These are phyloP conservation scores for Lachancea quebecensis DNA, from an alignment of 805 yeast genomes.

Conservation along the genomic window DNA sequence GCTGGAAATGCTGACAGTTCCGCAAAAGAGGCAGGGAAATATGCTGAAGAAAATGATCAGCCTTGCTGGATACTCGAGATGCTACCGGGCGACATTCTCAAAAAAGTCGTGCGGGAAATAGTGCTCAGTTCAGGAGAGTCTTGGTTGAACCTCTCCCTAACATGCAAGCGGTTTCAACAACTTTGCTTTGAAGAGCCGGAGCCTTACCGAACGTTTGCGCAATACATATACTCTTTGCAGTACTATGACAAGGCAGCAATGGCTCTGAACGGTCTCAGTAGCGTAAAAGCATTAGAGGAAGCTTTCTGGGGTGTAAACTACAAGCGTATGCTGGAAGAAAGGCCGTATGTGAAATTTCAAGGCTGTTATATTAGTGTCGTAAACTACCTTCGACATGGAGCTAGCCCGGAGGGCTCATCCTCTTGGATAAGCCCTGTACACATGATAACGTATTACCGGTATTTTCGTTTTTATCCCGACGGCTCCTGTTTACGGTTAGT, in stretches of 20 bases:
- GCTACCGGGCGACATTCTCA: constrained; percentile 54
- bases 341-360: constrained; percentile 73
- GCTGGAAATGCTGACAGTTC: constrained; percentile 6
- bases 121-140: constrained; percentile 47
- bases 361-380: constrained; percentile 80
- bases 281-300: constrained; percentile 33
- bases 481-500: constrained; percentile 68
- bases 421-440: constrained; percentile 72
- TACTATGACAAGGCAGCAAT: constrained; percentile 40
- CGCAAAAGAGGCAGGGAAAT: constrained; percentile 8
- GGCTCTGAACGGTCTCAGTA: constrained; percentile 32
- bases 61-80: constrained; percentile 39
- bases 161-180: constrained; percentile 51
- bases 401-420: constrained; percentile 54
- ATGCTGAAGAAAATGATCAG: constrained; percentile 23
- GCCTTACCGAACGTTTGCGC: constrained; percentile 46
- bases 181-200: constrained; percentile 47
- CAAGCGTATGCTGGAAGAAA: constrained; percentile 34
- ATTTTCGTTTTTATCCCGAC: constrained; percentile 69
- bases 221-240: constrained; percentile 48
- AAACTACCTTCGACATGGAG: constrained; percentile 79
- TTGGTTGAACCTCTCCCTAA: constrained; percentile 55
- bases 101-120: constrained; percentile 42
- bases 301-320: constrained; percentile 37
- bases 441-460: constrained; percentile 83